Base-by-base conservation (phyloP, 805 yeast species). In the Sugiyamaella americana region DNA sequence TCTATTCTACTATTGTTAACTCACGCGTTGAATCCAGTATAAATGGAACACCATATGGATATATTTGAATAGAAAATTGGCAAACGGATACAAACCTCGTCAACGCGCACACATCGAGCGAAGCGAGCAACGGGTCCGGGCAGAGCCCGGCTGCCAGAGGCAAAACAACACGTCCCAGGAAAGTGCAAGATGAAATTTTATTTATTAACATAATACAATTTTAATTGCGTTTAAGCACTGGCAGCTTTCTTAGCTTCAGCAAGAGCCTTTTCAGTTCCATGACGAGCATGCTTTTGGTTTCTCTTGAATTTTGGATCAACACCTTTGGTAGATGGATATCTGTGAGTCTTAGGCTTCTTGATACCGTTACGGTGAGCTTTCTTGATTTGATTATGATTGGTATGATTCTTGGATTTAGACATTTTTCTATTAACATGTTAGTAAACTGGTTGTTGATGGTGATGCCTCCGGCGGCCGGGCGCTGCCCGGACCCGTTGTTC, bases 331-430 rank as follows among this genome's bases (percentile, higher is more conserved):
- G 98, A 89, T 64, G 96, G 96, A 83, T 91, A 88, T 80, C 87
- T 89, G 95, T 81, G 76, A 70, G 96, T 84, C 83, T 80, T 86
- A 67, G 97, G 96, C 89, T 91, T 93, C 86, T 91, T 91, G 80
- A 93, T 91, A 80, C 98, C 98, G 85, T 93, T 93, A 60, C 84
- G 89, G 97, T 93, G 98, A 70, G 98, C 98, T 94, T 93, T 93
- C 74, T 76, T 85, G 88, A 84, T 86, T 79, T 91, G 98, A 94
- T 93, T 93, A 79, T 93, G 98, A 78, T 88, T 89, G 77, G 98
- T 93, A 75, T 93, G 98, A 79, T 93, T 93, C 96, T 93, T 93
- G 64, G 98, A 91, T 80, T 93, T 93, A 75, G 98, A 73, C 98
- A 93, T 91, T 76, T 73, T 26, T 26, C 32, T 26, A 13, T 26